phyloP scores from a whole-genome alignment of 768 basidiomycete species.

The Amanita pseudoporphyria region DNA sequence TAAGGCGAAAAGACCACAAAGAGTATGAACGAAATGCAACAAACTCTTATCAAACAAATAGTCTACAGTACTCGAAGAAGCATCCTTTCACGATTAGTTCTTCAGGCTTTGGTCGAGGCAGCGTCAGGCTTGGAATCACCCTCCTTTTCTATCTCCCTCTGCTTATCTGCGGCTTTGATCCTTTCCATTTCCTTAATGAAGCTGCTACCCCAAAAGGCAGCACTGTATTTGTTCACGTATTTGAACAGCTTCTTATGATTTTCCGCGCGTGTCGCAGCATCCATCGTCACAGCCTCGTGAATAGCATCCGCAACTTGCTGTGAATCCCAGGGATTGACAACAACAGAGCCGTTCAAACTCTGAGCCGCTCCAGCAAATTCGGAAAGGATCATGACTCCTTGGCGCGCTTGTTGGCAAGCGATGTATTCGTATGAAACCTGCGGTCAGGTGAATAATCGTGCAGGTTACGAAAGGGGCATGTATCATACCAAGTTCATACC shows the following conservation, averaged over 20 bases:
- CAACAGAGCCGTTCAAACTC: constrained; percentile 88
- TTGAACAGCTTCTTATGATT: constrained; percentile 96
- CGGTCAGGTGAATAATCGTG: constrained; percentile 17
- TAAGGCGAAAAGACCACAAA: background rate
- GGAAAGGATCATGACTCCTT: constrained; percentile 96
- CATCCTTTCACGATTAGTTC: background rate
- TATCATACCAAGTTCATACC: constrained; percentile 93
- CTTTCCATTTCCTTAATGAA: constrained; percentile 80
- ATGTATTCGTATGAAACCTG: constrained; percentile 99
- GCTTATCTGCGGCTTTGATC: constrained; percentile 34
- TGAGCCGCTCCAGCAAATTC: constrained; percentile 98
- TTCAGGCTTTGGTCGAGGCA: background rate
- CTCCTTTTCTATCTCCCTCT: constrained; percentile 25
- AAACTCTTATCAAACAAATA: background rate
- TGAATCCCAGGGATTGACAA: constrained; percentile 99
- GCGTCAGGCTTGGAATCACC: constrained; percentile 22
- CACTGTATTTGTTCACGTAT: constrained; percentile 92
- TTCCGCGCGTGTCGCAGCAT: constrained; percentile 68
- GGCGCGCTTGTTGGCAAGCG: constrained; percentile 84
- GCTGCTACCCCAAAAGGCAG: constrained; percentile 86
- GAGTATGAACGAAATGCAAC: background rate
- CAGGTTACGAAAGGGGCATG: constrained; percentile 7
- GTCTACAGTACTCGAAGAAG: background rate
- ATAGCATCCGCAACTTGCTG: constrained; percentile 98
- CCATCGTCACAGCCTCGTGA: constrained; percentile 89